These are phyloP conservation scores for Abelmoschus esculentus DNA, from an alignment of 345 rosid genomes.

Conservation along the genomic window DNA sequence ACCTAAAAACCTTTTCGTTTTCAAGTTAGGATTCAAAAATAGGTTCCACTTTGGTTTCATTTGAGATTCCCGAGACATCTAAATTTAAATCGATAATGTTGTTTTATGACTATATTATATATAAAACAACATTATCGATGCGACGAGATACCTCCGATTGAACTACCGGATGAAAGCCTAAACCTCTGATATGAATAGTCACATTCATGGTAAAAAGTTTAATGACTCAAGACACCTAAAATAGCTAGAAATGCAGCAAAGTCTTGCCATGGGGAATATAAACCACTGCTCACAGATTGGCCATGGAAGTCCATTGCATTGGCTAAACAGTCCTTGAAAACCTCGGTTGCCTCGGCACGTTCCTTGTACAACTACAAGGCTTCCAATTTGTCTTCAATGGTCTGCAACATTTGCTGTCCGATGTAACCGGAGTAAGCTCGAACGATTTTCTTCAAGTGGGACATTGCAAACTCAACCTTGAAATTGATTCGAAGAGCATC, in stretches of 20 bases:
- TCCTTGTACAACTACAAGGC: not conserved
- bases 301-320: not conserved
- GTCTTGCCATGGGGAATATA: not conserved
- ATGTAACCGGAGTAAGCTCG: not conserved
- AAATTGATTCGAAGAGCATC: conserved; percentile 1
- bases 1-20: not conserved
- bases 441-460: conserved; percentile 6
- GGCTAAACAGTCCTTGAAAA: not conserved
- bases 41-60: not conserved
- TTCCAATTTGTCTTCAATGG: not conserved
- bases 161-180: not conserved
- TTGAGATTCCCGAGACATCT: not conserved
- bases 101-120: not conserved
- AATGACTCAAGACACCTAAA: not conserved
- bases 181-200: not conserved
- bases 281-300: not conserved
- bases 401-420: not conserved
- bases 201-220: not conserved
- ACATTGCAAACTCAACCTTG: conserved; percentile 8
- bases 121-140: not conserved
- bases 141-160: not conserved
- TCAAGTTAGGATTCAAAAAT: conserved; percentile 11
- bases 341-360: not conserved
- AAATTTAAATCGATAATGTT: not conserved
- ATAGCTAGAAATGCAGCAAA: not conserved